Evolutionary conservation across 768 basidiomycete genomes (phyloP).

Genomic region (Tylopilus cervinicoccineus): DNA sequence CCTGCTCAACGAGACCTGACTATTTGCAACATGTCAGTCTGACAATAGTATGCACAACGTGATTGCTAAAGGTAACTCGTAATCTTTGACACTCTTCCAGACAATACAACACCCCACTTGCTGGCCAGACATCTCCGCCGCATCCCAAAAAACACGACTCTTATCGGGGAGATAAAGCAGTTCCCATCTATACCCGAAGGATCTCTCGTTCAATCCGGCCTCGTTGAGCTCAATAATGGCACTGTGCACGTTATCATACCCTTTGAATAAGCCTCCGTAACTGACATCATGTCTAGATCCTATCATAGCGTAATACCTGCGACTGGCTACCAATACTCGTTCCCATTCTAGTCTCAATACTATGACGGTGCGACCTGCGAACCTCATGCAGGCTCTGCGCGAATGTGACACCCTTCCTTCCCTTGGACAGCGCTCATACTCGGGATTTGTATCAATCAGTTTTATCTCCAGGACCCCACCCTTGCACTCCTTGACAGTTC

Average conservation of each 20-base stretch:
- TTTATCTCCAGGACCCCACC: slow-evolving; percentile 12
- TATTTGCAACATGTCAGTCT: not conserved
- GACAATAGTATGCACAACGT: not conserved
- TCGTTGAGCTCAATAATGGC: slow-evolving; percentile 13
- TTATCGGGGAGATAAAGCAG: slow-evolving; percentile 10
- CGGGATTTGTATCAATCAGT: slow-evolving; percentile 13
- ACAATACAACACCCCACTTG: no score
- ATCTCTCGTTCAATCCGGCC: slow-evolving; percentile 11
- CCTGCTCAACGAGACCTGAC: not conserved
- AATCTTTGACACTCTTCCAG: not conserved
- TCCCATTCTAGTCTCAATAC: slow-evolving; percentile 15
- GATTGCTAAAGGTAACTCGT: not conserved
- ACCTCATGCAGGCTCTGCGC: not conserved
- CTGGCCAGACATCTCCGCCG: not conserved
- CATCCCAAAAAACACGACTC: slow-evolving; percentile 9
- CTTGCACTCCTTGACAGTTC: slow-evolving; percentile 10
- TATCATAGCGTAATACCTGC: slow-evolving; percentile 11
- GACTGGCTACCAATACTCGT: slow-evolving; percentile 13
- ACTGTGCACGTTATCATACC: not conserved
- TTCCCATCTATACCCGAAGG: slow-evolving; percentile 8
- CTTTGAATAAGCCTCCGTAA: not conserved
- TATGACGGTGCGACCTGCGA: slow-evolving; percentile 8
- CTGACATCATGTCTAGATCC: not conserved
- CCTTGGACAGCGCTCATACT: slow-evolving; percentile 4
- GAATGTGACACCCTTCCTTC: slow-evolving; percentile 7